Conservation (phyloP, 305 asterid genomes). For the Fraxinus sp. region DNA sequence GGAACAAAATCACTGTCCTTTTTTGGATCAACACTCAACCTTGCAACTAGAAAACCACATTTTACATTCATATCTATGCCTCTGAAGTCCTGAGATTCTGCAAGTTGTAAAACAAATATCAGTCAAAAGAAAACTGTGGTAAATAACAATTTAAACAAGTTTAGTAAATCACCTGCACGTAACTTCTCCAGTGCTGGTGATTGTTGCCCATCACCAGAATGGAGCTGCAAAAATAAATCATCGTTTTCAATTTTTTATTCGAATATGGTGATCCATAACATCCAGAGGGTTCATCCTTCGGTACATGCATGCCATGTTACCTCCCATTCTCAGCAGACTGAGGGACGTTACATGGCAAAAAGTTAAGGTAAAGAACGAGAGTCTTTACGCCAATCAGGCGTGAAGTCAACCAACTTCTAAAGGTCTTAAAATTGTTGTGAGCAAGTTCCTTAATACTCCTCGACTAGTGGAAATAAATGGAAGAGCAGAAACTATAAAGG, state of each 20-base stretch:
- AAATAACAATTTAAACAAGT: conserved; percentile 11
- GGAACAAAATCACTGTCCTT: conserved; percentile 83
- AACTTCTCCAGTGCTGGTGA: conserved; percentile 66
- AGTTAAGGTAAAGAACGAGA: background rate
- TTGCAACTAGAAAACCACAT: conserved; percentile 61
- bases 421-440: background rate
- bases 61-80: conserved; percentile 43
- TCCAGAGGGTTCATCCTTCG: background rate
- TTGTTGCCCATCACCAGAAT: conserved; percentile 64
- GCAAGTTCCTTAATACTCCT: conserved; percentile 5
- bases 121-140: conserved; percentile 18
- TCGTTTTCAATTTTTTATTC: conserved; percentile 12
- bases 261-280: conserved; percentile 7
- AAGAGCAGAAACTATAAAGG: background rate
- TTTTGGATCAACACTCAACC: conserved; percentile 76
- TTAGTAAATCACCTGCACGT: conserved; percentile 53
- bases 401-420: conserved; percentile 15
- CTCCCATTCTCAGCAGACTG: conserved; percentile 7
- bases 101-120: conserved; percentile 26
- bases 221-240: conserved; percentile 65
- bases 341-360: conserved; percentile 1
- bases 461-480: conserved; percentile 3
- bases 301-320: conserved; percentile 8
- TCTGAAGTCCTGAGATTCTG: conserved; percentile 53
- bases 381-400: conserved; percentile 2